Evolutionary conservation across 73 alveolate genomes (phyloP).

Genomic region (Symbiodinium pilosum): DNA sequence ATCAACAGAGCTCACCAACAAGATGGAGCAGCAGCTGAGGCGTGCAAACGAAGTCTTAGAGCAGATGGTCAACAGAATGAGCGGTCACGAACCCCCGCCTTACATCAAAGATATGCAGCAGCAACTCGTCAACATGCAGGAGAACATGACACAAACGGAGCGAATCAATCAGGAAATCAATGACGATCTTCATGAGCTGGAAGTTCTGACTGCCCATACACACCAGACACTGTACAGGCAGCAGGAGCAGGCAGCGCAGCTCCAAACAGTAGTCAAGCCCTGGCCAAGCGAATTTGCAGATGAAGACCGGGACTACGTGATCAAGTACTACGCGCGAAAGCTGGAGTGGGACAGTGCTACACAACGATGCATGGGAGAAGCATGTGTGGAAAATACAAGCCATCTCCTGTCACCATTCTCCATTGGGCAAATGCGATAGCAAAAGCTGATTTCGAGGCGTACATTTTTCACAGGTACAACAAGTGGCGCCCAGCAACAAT

Average conservation of each 20-base stretch:
- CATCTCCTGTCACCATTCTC: neutral
- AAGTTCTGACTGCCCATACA: neutral
- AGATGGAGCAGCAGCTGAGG: neutral
- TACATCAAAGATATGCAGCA: conserved; percentile 34
- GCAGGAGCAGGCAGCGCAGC: conserved; percentile 16
- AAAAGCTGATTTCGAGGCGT: neutral
- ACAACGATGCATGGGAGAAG: conserved; percentile 32
- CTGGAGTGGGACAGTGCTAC: neutral
- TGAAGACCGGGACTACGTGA: conserved; percentile 29
- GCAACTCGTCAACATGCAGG: conserved; percentile 1
- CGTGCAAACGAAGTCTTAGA: conserved; percentile 11
- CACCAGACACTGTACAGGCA: conserved; percentile 33
- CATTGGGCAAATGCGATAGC: conserved; percentile 10
- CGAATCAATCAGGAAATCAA: neutral
- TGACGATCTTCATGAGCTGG: neutral
- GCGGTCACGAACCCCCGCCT: conserved; percentile 10
- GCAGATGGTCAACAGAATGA: neutral
- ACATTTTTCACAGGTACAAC: conserved; percentile 4
- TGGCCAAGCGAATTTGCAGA: conserved; percentile 36
- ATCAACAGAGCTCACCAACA: neutral
- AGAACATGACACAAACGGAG: neutral
- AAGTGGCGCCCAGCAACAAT: neutral
- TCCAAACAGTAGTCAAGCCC: conserved; percentile 33
- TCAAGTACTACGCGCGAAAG: conserved; percentile 8
- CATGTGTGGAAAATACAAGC: conserved; percentile 1